Evolutionary conservation across 345 rosid genomes (phyloP).

Genomic region (Excoecaria agallocha): DNA sequence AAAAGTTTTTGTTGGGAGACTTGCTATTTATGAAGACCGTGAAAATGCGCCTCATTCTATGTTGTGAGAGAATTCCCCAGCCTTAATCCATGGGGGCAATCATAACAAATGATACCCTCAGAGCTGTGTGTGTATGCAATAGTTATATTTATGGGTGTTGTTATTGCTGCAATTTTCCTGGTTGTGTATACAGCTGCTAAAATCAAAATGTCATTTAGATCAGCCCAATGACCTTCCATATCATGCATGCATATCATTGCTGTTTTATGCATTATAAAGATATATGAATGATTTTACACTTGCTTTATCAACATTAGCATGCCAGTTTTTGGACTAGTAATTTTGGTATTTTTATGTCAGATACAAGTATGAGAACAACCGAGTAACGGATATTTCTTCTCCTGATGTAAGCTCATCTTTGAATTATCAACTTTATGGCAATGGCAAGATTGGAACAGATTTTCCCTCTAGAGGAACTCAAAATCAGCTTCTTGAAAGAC

Average conservation of each 20-base stretch:
- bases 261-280: not conserved
- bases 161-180: not conserved
- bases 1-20: not conserved
- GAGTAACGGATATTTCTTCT: conserved; percentile 70
- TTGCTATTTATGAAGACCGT: not conserved
- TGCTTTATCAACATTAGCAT: conserved; percentile 1
- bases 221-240: not conserved
- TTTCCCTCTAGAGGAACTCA: conserved; percentile 71
- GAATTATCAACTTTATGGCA: conserved; percentile 70
- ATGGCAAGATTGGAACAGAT: conserved; percentile 63
- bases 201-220: not conserved
- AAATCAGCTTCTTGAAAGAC: conserved; percentile 94
- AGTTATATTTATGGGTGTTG: not conserved
- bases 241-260: too few relatives aligned
- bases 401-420: conserved; percentile 69
- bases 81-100: not conserved
- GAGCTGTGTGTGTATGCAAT: not conserved
- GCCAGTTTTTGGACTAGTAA: conserved; percentile 6
- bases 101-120: not conserved
- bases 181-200: not conserved
- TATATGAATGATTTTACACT: not conserved
- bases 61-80: not conserved
- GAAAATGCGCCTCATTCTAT: not conserved
- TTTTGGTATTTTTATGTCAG: conserved; percentile 28
- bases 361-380: conserved; percentile 86